Evolutionary conservation across 306 rosid genomes (phyloP).

Genomic region (Boehmeria nivea): DNA sequence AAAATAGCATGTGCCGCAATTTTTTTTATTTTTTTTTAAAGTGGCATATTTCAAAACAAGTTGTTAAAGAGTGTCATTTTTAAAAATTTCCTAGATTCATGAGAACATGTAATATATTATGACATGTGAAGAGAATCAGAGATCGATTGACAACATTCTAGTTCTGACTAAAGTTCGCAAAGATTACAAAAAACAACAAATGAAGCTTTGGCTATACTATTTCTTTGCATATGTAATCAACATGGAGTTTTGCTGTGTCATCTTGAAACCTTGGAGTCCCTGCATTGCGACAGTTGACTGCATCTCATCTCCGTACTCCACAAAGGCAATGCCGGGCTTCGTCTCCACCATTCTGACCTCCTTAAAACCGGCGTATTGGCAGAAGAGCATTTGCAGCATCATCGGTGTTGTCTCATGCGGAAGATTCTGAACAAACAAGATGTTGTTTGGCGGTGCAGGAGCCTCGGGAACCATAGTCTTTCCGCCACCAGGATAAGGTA

Average conservation of each 20-base stretch:
- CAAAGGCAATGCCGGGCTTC: slow-evolving; percentile 95
- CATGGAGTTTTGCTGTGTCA: slow-evolving; percentile 90
- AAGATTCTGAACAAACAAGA: slow-evolving; percentile 87
- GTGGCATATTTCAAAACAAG: too few species aligned
- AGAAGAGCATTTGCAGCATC: slow-evolving; percentile 99
- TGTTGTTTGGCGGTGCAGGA: slow-evolving; percentile 97
- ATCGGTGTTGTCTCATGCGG: slow-evolving; percentile 83
- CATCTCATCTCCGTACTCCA: slow-evolving; percentile 84
- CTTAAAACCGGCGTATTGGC: slow-evolving; percentile 83
- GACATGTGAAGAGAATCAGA: too few species aligned
- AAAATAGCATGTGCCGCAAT: too few species aligned
- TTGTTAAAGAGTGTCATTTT: too few species aligned
- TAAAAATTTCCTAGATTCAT: too few species aligned
- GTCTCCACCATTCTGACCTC: slow-evolving; percentile 99
- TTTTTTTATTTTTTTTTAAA: too few species aligned
- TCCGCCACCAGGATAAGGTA: slow-evolving; percentile 82
- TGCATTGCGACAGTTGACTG: slow-evolving; percentile 92
- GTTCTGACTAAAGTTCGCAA: slow-evolving; percentile 14
- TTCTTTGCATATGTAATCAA: slow-evolving; percentile 93
- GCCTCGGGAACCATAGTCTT: slow-evolving; percentile 82
- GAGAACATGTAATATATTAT: neutral
- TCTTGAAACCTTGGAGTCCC: slow-evolving; percentile 86
- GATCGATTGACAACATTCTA: neutral
- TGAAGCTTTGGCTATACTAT: too few species aligned
- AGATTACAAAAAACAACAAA: slow-evolving; percentile 12